A percentile compares a stretch with the other conserved stretches of the same genome.
These are phyloP conservation scores for Boletellus ananiceps DNA, from an alignment of 768 basidiomycete genomes.

Conservation along the genomic window DNA sequence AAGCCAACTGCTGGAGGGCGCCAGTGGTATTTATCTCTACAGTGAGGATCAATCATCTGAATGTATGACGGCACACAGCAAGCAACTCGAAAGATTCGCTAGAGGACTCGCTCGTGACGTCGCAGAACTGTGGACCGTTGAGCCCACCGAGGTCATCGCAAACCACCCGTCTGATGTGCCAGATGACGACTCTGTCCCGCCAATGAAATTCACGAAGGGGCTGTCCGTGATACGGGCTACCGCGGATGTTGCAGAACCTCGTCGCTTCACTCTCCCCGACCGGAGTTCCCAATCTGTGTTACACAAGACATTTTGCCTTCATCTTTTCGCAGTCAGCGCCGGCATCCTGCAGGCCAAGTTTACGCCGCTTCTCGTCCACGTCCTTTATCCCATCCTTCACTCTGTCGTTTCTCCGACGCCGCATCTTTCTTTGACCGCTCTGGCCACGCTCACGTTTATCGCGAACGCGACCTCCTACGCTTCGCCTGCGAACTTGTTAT, in stretches of 20 bases:
- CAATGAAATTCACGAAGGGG: conserved; percentile 65
- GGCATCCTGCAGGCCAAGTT: conserved; percentile 73
- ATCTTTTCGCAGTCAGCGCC: conserved; percentile 66
- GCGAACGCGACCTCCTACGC: conserved; percentile 79
- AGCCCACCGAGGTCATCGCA: conserved; percentile 27
- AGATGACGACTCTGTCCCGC: conserved; percentile 34
- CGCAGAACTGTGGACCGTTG: conserved; percentile 67
- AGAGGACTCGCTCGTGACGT: conserved; percentile 59
- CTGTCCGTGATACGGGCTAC: conserved; percentile 58
- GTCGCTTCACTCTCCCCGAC: conserved; percentile 22
- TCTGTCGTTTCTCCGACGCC: conserved; percentile 71
- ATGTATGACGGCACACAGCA: conserved; percentile 29
- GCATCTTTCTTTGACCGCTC: conserved; percentile 70
- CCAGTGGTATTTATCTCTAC: conserved; percentile 45
- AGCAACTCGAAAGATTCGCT: conserved; percentile 58
- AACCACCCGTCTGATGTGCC: conserved; percentile 13
- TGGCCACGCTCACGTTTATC: conserved; percentile 66
- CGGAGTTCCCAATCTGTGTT: conserved; percentile 52
- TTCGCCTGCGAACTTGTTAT: conserved; percentile 80
- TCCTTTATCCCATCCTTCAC: conserved; percentile 82
- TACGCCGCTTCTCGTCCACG: conserved; percentile 65
- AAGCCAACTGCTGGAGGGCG: conserved; percentile 69
- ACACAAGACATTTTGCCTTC: conserved; percentile 68
- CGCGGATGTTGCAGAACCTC: conserved; percentile 42
- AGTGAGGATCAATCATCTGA: conserved; percentile 11